Percentiles rank a stretch among this genome's conserved stretches.
Conservation (phyloP, 495 filamentous ascomycete species). For the Penicillium silybi region DNA sequence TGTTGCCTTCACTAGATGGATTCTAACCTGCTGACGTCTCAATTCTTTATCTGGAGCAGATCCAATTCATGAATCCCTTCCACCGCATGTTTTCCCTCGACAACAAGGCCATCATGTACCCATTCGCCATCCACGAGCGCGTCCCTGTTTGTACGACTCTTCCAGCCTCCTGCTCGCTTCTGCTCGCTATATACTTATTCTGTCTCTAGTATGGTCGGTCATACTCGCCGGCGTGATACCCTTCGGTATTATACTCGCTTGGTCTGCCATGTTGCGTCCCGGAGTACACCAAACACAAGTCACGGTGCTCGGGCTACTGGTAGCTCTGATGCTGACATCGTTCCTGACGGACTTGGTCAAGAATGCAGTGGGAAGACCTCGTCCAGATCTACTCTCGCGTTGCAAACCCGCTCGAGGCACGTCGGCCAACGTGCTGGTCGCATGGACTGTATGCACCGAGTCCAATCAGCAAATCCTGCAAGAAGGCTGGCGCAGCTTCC, state of each 20-base stretch:
- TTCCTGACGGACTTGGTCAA: conserved; percentile 91
- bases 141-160: conserved; percentile 66
- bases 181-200: conserved; percentile 1
- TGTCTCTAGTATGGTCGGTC: conserved; percentile 59
- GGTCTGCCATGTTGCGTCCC: conserved; percentile 57
- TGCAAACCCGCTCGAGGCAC: conserved; percentile 71
- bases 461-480: conserved; percentile 71
- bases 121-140: conserved; percentile 78
- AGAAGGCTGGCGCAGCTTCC: conserved; percentile 92
- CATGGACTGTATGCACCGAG: conserved; percentile 76
- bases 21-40: not conserved
- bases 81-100: conserved; percentile 74
- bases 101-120: conserved; percentile 78
- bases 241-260: conserved; percentile 57
- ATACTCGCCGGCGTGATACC: conserved; percentile 72
- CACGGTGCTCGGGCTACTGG: conserved; percentile 72
- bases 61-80: conserved; percentile 78
- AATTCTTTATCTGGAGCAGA: conserved; percentile 32
- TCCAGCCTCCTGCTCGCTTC: not conserved
- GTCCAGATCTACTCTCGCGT: conserved; percentile 85
- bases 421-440: conserved; percentile 62
- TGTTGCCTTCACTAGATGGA: not conserved
- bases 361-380: conserved; percentile 83
- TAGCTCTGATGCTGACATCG: conserved; percentile 69
- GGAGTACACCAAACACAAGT: conserved; percentile 79